Evolutionary conservation across 106 monocot species (phyloP), one percentile per base, ranked within the genome.

Genomic region (Hemerocallis citrina): DNA sequence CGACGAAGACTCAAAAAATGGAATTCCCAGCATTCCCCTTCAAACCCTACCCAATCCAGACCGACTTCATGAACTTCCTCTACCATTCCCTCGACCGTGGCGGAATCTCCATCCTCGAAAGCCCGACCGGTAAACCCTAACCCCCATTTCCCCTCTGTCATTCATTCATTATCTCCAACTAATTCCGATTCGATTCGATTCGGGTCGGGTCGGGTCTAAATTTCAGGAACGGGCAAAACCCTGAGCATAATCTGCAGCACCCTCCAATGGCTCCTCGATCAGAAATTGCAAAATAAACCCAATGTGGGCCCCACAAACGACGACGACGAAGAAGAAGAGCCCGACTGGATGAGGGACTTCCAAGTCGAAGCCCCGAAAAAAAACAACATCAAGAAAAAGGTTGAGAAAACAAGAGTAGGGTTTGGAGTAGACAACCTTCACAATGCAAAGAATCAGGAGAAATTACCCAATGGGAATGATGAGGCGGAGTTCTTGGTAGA

Each of bases 191-290:
- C 22, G 8, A 15, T 33, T 46, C 14, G 41, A 43, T 11, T n/a
- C n/a, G n/a, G n/a, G n/a, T n/a, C n/a, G n/a, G n/a, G n/a, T n/a
- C n/a, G n/a, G 20, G 32, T 42, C 30, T 31, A 35, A 12, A 11
- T 23, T 38, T 11, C 68, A 93, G 89, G 94, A 3, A 96, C 95
- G 10, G 95, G 95, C 0, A 96, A 96, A 63, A 96, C 95, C 33
- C 84, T 96, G 29, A 90, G 95, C 74, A 84, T 96, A 62, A 96
- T 96, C 58, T 96, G 95, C 74, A 90, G 95, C 69, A 74, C 84
- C 20, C 75, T 96, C n/a, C 90, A 96, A 60, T 96, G 95, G 95
- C 24, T 96, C 36, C 61, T 87, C 15, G 95, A 96, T 44, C 74
- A 56, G 40, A 55, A 79, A 33, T 65, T 68, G 42, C 59, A 41